These are phyloP conservation scores for Phlegmacium glaucopus DNA, from an alignment of 768 basidiomycete species.

Conservation along the genomic window DNA sequence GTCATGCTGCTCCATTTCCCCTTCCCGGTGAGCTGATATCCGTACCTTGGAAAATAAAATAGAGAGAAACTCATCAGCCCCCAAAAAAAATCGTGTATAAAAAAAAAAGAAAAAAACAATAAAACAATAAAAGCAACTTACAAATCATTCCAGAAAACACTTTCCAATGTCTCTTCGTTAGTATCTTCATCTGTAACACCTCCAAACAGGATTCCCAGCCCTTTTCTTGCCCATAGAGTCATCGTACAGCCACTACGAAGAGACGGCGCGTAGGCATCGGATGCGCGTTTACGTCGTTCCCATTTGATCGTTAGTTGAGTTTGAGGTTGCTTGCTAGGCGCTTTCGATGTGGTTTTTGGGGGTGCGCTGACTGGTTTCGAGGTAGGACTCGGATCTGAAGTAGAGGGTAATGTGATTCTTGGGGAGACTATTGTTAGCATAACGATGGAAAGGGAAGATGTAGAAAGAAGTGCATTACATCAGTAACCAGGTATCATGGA, in stretches of 20 bases:
- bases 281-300: slow-evolving; percentile 76
- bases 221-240: slow-evolving; percentile 69
- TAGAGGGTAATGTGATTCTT: slow-evolving; percentile 22
- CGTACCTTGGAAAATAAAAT: slow-evolving; percentile 52
- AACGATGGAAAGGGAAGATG: not conserved
- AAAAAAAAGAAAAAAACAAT: not conserved
- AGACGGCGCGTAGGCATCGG: slow-evolving; percentile 68
- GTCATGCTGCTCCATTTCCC: slow-evolving; percentile 78
- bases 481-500: slow-evolving; percentile 89
- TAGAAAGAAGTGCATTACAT: slow-evolving; percentile 38
- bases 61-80: too few species aligned
- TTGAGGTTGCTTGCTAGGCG: slow-evolving; percentile 28
- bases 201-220: slow-evolving; percentile 79
- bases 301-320: slow-evolving; percentile 57
- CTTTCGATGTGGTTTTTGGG: slow-evolving; percentile 2
- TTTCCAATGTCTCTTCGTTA: slow-evolving; percentile 80
- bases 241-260: slow-evolving; percentile 83
- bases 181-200: slow-evolving; percentile 86
- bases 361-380: slow-evolving; percentile 8
- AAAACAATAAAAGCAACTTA: slow-evolving; percentile 40
- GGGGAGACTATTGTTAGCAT: not conserved
- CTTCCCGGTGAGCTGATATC: slow-evolving; percentile 70
- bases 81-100: too few species aligned
- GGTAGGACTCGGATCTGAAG: slow-evolving; percentile 13
- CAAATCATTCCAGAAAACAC: slow-evolving; percentile 87